These are phyloP conservation scores for Eimeria acervulina DNA, from an alignment of 169 alveolate species.

Conservation along the genomic window DNA sequence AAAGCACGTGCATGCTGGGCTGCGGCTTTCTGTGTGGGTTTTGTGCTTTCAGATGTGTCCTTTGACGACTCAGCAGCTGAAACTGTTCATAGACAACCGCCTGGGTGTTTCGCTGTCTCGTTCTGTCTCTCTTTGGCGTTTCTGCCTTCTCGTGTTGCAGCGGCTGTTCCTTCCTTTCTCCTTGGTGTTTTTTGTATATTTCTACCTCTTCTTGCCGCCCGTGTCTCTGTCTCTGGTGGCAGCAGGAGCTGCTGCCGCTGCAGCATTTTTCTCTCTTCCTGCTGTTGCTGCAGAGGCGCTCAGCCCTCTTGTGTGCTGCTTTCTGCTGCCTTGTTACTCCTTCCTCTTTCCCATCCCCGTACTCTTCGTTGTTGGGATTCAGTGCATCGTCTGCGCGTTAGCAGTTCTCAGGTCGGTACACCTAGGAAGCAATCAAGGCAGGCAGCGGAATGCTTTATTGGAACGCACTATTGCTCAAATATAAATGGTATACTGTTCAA, in stretches of 20 bases:
- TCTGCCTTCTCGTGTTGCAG: neutral
- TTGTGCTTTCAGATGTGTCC: slow-evolving; percentile 6
- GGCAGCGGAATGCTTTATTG: too few relatives aligned
- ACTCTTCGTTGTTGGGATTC: neutral
- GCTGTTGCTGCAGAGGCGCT: slow-evolving; percentile 28
- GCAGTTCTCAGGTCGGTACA: neutral
- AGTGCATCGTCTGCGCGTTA: neutral
- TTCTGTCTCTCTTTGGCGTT: neutral
- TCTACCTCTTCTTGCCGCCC: slow-evolving; percentile 3
- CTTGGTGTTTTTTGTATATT: neutral
- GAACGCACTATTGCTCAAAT: too few relatives aligned
- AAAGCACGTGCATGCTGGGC: neutral
- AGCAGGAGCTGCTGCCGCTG: slow-evolving; percentile 30
- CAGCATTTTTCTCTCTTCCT: slow-evolving; percentile 7
- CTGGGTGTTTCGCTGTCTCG: neutral
- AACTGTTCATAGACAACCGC: neutral
- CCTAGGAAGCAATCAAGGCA: neutral
- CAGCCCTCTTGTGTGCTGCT: neutral
- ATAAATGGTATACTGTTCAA: neutral
- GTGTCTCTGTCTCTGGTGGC: slow-evolving; percentile 28
- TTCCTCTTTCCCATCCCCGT: neutral
- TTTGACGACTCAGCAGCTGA: slow-evolving; percentile 35
- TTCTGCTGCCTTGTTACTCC: slow-evolving; percentile 33
- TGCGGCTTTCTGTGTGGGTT: too few relatives aligned
- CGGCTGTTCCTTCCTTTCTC: slow-evolving; percentile 2